Percentiles rank a stretch among this genome's conserved stretches.
These are phyloP conservation scores for Paspalum notatum DNA, from an alignment of 176 grass and related monocot species.

Conservation along the genomic window DNA sequence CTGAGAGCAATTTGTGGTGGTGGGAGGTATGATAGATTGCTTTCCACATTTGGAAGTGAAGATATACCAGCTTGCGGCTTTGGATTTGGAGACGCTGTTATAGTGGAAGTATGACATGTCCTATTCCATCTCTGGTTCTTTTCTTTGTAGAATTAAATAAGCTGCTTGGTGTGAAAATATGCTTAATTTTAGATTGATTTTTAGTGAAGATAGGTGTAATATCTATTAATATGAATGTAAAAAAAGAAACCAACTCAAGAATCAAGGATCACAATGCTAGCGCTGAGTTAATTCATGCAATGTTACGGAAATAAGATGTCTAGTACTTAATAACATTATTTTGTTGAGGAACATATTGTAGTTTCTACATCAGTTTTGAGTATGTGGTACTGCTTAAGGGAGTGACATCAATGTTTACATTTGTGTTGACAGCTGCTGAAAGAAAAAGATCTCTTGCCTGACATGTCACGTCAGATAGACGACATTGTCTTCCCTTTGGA, in stretches of 20 bases:
- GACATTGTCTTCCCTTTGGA: conserved; percentile 86
- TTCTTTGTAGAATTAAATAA: conserved; percentile 4
- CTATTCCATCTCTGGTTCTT: conserved; percentile 16
- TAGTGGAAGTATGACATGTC: conserved; percentile 78
- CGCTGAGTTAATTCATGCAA: neutral
- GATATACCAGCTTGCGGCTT: conserved; percentile 92
- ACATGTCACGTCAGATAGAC: conserved; percentile 67
- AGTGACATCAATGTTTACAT: conserved; percentile 3
- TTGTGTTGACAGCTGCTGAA: conserved; percentile 67
- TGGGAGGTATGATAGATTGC: conserved; percentile 78
- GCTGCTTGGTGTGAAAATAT: neutral
- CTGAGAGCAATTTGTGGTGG: conserved; percentile 85
- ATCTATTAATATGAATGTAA: neutral
- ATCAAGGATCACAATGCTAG: neutral
- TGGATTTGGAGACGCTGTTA: conserved; percentile 96
- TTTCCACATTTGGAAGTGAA: conserved; percentile 96
- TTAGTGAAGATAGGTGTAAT: neutral
- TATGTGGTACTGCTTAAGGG: neutral
- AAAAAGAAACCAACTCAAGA: neutral
- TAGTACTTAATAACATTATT: conserved; percentile 11
- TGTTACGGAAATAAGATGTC: neutral
- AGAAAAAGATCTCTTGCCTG: conserved; percentile 76
- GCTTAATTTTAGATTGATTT: conserved; percentile 4
- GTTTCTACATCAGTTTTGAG: conserved; percentile 1
- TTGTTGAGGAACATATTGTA: neutral